phyloP scores from a whole-genome alignment of 2,329 filamentous ascomycete genomes.

The Pseudopyricularia cyperi region DNA sequence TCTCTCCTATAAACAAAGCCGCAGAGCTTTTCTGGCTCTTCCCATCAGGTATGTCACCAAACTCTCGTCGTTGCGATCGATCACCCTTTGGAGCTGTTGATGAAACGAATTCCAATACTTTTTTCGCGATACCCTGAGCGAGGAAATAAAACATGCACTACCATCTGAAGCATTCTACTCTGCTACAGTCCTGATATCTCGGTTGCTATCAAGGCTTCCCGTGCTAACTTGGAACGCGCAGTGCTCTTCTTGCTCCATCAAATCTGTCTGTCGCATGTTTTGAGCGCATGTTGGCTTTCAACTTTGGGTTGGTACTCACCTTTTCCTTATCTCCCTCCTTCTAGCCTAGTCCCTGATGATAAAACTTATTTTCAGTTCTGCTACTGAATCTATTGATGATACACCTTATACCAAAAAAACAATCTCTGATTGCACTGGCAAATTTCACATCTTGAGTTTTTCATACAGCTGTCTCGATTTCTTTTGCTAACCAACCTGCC shows the following conservation, averaged over 20 bases:
- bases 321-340: neutral
- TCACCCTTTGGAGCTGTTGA: constrained; percentile 25
- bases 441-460: neutral
- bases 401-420: constrained; percentile 52
- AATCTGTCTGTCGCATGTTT: neutral
- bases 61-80: neutral
- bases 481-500: neutral
- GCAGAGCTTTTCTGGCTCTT: neutral
- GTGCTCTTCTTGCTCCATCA: neutral
- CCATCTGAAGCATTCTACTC: constrained; percentile 47
- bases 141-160: constrained; percentile 57
- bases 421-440: constrained; percentile 16
- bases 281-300: neutral
- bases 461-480: neutral
- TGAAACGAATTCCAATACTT: constrained; percentile 40
- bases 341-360: constrained; percentile 45
- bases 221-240: neutral
- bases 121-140: constrained; percentile 51
- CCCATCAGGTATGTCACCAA: neutral
- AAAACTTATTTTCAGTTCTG: constrained; percentile 55
- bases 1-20: neutral
- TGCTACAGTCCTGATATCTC: neutral
- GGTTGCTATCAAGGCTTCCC: neutral
- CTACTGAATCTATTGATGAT: constrained; percentile 58
- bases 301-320: neutral